These are phyloP conservation scores for Phalaenopsis equestris DNA, from an alignment of 106 monocot genomes.

Conservation along the genomic window DNA sequence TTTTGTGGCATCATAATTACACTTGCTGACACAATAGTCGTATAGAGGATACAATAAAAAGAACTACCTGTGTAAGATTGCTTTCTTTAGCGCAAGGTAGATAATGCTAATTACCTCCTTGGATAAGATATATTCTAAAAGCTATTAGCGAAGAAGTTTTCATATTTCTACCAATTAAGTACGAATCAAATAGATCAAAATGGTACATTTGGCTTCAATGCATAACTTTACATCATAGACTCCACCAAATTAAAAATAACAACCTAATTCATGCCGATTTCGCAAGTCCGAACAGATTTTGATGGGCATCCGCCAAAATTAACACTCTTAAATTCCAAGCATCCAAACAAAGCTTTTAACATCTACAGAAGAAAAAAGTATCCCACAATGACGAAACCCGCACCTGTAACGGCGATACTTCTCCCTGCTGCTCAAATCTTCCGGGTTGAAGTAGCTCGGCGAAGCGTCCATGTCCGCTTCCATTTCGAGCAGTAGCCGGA, in stretches of 20 bases:
- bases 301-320: not conserved
- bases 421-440: constrained; percentile 32
- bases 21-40: not conserved
- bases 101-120: not conserved
- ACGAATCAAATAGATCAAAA: not conserved
- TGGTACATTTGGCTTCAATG: not conserved
- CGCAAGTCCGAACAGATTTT: not conserved
- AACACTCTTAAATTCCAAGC: not conserved
- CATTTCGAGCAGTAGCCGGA: constrained; percentile 2
- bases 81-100: not conserved
- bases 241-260: not conserved
- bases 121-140: not conserved
- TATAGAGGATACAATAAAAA: not conserved
- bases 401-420: constrained; percentile 59
- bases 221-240: not conserved
- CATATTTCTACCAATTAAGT: not conserved
- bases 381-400: not conserved
- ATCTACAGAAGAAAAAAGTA: not conserved
- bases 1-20: not conserved
- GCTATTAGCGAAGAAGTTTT: not conserved
- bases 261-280: not conserved
- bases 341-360: not conserved
- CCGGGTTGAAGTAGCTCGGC: constrained; percentile 48
- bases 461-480: constrained; percentile 18
- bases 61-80: not conserved